Evolutionary conservation across 441 rosid species (phyloP).

Genomic region (Sinapis alba): DNA sequence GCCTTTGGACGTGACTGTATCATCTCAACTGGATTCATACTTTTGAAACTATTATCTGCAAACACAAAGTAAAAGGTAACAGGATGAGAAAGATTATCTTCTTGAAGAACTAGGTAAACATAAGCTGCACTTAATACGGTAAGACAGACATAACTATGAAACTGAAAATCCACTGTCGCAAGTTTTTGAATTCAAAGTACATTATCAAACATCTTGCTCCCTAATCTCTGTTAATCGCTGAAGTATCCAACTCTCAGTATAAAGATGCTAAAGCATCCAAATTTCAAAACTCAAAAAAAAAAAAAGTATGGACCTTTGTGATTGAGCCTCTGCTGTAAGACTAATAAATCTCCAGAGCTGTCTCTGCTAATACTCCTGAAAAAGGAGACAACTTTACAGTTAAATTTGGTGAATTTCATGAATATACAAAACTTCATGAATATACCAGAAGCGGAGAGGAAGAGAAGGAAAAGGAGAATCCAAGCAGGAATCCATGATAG

Average conservation of each 20-base stretch:
- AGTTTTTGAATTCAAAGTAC: not conserved
- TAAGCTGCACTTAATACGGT: not conserved
- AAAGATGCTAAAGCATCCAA: conserved; percentile 5
- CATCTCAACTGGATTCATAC: conserved; percentile 49
- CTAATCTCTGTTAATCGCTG: not conserved
- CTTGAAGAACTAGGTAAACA: not conserved
- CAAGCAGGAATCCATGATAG: conserved; percentile 72
- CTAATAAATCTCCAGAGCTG: conserved; percentile 51
- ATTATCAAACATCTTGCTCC: not conserved
- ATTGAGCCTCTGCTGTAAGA: conserved; percentile 60
- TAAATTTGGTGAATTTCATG: not conserved
- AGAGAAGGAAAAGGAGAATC: conserved; percentile 66
- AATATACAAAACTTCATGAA: not conserved
- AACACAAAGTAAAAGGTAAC: conserved; percentile 14
- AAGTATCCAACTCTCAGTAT: not conserved
- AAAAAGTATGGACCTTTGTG: conserved; percentile 50
- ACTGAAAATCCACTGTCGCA: not conserved
- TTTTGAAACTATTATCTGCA: conserved; percentile 54
- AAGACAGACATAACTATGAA: not conserved
- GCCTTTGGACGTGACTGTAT: conserved; percentile 43
- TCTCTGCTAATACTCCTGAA: conserved; percentile 61
- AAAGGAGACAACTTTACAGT: not conserved
- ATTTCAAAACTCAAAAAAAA: not conserved
- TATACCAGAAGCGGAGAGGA: conserved; percentile 79
- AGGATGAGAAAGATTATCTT: conserved; percentile 9